Evolutionary conservation across 2,329 filamentous ascomycete genomes (phyloP).

Genomic region (Mycocentrospora acerina): DNA sequence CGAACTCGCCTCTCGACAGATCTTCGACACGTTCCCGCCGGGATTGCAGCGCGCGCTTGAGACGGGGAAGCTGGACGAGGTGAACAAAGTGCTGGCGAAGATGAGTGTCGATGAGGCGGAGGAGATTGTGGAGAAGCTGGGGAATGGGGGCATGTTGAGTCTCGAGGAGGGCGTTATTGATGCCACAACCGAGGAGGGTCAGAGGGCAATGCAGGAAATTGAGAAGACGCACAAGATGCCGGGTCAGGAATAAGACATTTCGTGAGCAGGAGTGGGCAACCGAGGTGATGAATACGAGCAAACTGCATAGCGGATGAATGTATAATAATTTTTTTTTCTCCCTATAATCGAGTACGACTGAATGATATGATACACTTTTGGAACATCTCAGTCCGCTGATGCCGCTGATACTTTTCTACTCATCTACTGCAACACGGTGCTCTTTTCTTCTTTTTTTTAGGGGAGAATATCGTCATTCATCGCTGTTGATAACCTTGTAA

Average conservation of each 20-base stretch:
- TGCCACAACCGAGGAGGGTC: conserved; percentile 84
- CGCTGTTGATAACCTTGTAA: too few relatives aligned
- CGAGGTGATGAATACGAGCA: not conserved
- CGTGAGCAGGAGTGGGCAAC: not conserved
- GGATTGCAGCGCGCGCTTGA: conserved; percentile 81
- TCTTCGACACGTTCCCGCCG: conserved; percentile 82
- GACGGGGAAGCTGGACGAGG: conserved; percentile 83
- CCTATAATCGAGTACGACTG: too few relatives aligned
- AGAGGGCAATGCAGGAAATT: conserved; percentile 74
- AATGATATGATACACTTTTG: too few relatives aligned
- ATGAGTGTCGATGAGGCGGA: conserved; percentile 90
- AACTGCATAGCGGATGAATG: too few relatives aligned
- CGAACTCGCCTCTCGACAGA: conserved; percentile 62
- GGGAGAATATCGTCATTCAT: too few relatives aligned
- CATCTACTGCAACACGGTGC: too few relatives aligned
- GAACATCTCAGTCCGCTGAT: too few relatives aligned
- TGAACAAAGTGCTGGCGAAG: conserved; percentile 83
- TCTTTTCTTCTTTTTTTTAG: too few relatives aligned
- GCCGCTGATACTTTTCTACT: too few relatives aligned
- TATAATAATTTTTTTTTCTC: too few relatives aligned
- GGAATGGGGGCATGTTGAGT: conserved; percentile 84
- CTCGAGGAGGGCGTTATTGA: conserved; percentile 94
- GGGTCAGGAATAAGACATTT: conserved; percentile 37
- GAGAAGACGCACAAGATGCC: conserved; percentile 43
- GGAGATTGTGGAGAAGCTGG: conserved; percentile 76